These are phyloP conservation scores for Colletotrichum viniferum DNA, from an alignment of 2,329 filamentous ascomycete species.

Conservation along the genomic window DNA sequence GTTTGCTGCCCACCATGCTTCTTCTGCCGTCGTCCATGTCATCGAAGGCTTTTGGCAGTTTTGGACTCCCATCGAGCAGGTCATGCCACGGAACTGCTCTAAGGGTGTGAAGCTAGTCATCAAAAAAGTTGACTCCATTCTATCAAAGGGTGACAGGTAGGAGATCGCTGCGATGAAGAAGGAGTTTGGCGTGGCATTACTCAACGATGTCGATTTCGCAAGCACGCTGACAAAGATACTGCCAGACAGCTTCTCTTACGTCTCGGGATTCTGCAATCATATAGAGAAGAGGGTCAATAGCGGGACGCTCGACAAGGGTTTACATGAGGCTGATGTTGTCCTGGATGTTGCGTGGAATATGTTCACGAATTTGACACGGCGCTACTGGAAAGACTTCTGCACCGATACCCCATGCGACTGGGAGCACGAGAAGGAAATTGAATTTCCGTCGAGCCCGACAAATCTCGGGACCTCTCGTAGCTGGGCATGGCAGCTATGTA, in stretches of 20 bases:
- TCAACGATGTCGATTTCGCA: slow-evolving; percentile 1
- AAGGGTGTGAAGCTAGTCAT: slow-evolving; percentile 49
- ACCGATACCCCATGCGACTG: background rate
- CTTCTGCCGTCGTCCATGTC: slow-evolving; percentile 51
- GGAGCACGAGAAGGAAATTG: background rate
- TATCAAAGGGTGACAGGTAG: slow-evolving; percentile 19
- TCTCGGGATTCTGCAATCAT: background rate
- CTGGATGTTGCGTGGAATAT: background rate
- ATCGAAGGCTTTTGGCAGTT: slow-evolving; percentile 53
- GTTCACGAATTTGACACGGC: background rate
- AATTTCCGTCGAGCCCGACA: background rate
- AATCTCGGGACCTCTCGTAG: background rate
- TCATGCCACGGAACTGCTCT: slow-evolving; percentile 41
- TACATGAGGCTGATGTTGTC: background rate
- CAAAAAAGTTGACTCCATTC: slow-evolving; percentile 47
- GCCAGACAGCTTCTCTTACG: background rate
- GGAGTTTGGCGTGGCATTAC: background rate
- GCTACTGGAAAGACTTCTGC: background rate
- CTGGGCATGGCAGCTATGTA: slow-evolving; percentile 17
- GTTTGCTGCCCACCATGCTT: slow-evolving; percentile 55
- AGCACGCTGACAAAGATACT: background rate
- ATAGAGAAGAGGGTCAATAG: background rate
- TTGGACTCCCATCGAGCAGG: slow-evolving; percentile 48
- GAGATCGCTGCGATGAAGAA: slow-evolving; percentile 9
- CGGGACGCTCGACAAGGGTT: background rate